A percentile compares a stretch with the other conserved stretches of the same genome.
Evolutionary conservation across 768 basidiomycete genomes (phyloP).

Genomic region (Auricularia cornea): DNA sequence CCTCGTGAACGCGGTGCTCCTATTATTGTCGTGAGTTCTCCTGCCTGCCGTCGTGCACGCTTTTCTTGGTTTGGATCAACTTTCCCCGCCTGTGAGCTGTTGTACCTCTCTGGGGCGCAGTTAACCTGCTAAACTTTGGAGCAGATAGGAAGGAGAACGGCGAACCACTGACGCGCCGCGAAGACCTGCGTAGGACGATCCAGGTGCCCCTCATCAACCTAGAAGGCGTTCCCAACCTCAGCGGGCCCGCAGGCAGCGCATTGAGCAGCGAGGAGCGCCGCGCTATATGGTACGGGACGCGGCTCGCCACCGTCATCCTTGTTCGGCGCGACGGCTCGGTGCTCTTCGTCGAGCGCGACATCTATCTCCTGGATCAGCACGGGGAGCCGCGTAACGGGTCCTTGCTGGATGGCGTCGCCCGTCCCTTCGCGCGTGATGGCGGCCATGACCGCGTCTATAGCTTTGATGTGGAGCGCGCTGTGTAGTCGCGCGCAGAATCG

Average conservation of each 20-base stretch:
- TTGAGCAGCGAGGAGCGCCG: not conserved
- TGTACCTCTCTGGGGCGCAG: not conserved
- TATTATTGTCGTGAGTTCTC: conserved; percentile 57
- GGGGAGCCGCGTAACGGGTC: conserved; percentile 17
- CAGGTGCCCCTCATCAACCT: conserved; percentile 34
- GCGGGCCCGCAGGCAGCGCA: conserved; percentile 20
- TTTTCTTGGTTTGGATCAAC: too few relatives aligned
- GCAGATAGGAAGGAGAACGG: not conserved
- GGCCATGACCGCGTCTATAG: not conserved
- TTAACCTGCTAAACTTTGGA: not conserved
- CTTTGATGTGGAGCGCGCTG: not conserved
- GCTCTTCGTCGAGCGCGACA: conserved; percentile 63
- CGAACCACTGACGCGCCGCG: conserved; percentile 30
- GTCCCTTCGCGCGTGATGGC: not conserved
- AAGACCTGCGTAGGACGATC: conserved; percentile 54
- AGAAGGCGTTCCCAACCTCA: conserved; percentile 15
- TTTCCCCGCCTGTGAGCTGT: too few relatives aligned
- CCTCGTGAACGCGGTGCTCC: conserved; percentile 52
- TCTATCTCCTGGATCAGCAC: conserved; percentile 41
- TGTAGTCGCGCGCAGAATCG: too few relatives aligned
- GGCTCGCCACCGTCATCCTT: conserved; percentile 64
- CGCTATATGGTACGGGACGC: conserved; percentile 63
- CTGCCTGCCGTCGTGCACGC: not conserved
- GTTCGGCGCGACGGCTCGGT: conserved; percentile 51
- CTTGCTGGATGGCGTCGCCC: not conserved